Percentiles rank a stretch among this genome's conserved stretches.
phyloP scores from a whole-genome alignment of 2,329 filamentous ascomycete species.

The Cytospora schulzeri region DNA sequence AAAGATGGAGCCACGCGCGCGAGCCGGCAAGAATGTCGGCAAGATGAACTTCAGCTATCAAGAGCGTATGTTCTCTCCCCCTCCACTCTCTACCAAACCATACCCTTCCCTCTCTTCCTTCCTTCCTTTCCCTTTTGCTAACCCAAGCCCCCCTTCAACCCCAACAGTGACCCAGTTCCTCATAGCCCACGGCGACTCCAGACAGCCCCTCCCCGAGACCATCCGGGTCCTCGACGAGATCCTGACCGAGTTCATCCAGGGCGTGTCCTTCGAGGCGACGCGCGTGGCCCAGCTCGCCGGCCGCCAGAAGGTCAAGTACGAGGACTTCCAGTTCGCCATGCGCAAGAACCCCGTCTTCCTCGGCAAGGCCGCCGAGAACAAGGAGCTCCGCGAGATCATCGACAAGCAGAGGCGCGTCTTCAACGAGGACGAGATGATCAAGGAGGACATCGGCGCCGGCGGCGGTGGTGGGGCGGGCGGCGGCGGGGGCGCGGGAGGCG shows the following conservation, averaged over 20 bases:
- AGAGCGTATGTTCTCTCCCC: conserved; percentile 59
- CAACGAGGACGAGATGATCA: conserved; percentile 59
- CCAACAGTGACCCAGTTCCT: conserved; percentile 70
- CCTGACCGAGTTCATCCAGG: conserved; percentile 93
- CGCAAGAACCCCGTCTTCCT: conserved; percentile 82
- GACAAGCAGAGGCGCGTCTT: conserved; percentile 80
- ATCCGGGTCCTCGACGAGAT: conserved; percentile 91
- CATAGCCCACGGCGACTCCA: conserved; percentile 78
- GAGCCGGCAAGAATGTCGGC: conserved; percentile 77
- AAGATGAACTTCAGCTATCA: conserved; percentile 77
- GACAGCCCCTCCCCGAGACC: conserved; percentile 78
- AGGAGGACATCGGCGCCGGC: conserved; percentile 22
- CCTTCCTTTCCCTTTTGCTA: too few relatives aligned
- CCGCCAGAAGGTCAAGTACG: conserved; percentile 95
- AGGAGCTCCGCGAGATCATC: conserved; percentile 85
- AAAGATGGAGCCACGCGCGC: conserved; percentile 75
- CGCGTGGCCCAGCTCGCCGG: conserved; percentile 82
- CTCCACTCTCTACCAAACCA: not conserved
- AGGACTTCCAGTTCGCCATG: conserved; percentile 95
- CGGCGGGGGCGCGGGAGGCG: not conserved
- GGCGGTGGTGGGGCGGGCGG: conserved; percentile 10
- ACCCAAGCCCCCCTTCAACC: conserved; percentile 3
- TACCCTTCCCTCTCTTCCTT: too few relatives aligned
- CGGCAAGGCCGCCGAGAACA: conserved; percentile 84
- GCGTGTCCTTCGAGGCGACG: conserved; percentile 87